Evolutionary conservation across 164 flowering plant genomes (phyloP), one percentile per base, ranked within the genome.

Genomic region (Warburgia ugandensis): DNA sequence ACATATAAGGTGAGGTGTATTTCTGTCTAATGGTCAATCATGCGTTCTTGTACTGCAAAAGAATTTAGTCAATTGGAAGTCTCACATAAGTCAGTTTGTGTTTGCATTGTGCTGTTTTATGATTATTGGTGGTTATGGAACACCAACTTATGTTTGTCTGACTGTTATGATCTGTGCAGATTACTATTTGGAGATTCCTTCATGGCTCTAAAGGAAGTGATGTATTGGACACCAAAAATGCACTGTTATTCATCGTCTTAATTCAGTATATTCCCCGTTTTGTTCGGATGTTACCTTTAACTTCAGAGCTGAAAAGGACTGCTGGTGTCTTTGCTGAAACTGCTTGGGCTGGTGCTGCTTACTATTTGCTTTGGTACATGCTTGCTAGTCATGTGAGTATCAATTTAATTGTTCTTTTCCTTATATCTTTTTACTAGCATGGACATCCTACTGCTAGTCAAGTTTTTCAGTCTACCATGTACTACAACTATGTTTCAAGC

Each of bases 321-420:
- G 61, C 87, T 13, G 97, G 97, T 50, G 94, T 84, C 50, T 80
- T 90, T 70, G 95, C 95, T 52, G 86, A 90, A 72, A 82, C 91
- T 63, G 95, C 95, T 36, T 90, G 90, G 86, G 97, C 97, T 46
- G 97, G 97, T 55, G 97, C 97, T 60, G 97, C 77, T 6, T 82
- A 74, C 62, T 86, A 90, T 71, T 65, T 90, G 77, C 73, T 90
- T 30, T 64, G 84, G 44, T 90, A 78, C 77, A 86, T 90, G 94
- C 91, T 90, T 37, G 84, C 85, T 33, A 86, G 97, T 69, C 97
- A 90, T 79, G 97, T 90, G 72, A 84, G 94, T 54, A 26, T 30
- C 55, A 22, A 33, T 36, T 3, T 35, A 35, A 16, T 35, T 35
- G n/a, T n/a, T n/a, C n/a, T n/a, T n/a, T n/a, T n/a, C n/a, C n/a